phyloP scores from a whole-genome alignment of 1,284 basidiomycete species.

The Papiliotrema fonsecae region DNA sequence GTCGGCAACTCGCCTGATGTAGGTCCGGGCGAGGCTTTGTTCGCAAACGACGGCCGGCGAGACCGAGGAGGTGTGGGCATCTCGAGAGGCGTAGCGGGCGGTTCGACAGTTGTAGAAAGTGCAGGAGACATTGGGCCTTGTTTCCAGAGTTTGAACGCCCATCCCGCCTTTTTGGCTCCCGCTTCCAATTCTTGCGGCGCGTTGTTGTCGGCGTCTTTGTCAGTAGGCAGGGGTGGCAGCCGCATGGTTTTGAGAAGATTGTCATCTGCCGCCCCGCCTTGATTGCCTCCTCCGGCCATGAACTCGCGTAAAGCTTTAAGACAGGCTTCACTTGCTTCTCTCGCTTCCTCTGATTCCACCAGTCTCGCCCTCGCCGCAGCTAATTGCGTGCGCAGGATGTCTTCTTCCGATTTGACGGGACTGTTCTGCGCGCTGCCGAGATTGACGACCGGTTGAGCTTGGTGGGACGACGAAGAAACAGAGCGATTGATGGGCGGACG shows the following conservation, averaged over 20 bases:
- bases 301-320: conserved; percentile 75
- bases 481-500: neutral
- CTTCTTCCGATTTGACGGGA: conserved; percentile 48
- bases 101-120: conserved; percentile 20
- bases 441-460: neutral
- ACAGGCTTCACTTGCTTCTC: conserved; percentile 79
- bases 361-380: conserved; percentile 57
- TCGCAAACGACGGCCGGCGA: conserved; percentile 10
- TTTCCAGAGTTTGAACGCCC: conserved; percentile 36
- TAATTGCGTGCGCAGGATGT: conserved; percentile 61
- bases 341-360: conserved; percentile 72
- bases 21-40: conserved; percentile 14
- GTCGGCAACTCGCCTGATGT: conserved; percentile 11
- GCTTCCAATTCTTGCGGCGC: neutral
- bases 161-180: conserved; percentile 15
- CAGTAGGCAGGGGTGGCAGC: conserved; percentile 58
- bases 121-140: conserved; percentile 14
- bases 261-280: conserved; percentile 13
- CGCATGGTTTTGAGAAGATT: conserved; percentile 43
- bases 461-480: neutral
- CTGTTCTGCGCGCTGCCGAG: neutral
- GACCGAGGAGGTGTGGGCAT: conserved; percentile 9
- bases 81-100: conserved; percentile 19
- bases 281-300: conserved; percentile 53
- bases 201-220: conserved; percentile 51